phyloP scores from a whole-genome alignment of 1,284 basidiomycete species.

The Trametes sp. region DNA sequence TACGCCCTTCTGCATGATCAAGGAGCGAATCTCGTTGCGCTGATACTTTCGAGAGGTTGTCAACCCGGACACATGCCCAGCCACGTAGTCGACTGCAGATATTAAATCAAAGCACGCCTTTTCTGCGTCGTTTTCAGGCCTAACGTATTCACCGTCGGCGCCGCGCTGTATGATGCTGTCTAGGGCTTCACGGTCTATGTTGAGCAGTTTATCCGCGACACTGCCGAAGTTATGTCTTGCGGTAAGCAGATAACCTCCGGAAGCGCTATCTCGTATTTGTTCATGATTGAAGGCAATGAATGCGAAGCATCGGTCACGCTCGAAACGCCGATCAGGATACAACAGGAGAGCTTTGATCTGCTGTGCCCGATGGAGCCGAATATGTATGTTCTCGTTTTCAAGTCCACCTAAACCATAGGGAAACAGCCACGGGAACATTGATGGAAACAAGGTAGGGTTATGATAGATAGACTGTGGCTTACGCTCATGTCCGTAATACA shows the following conservation, averaged over 20 bases:
- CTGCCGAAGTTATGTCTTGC: not conserved
- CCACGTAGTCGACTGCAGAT: not conserved
- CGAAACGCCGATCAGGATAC: not conserved
- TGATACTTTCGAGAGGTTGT: not conserved
- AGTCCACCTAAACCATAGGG: conserved; percentile 7
- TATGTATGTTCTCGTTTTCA: not conserved
- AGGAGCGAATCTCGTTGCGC: not conserved
- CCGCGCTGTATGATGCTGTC: not conserved
- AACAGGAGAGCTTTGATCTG: not conserved
- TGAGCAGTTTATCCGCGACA: not conserved
- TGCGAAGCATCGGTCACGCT: not conserved
- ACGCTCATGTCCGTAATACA: not conserved
- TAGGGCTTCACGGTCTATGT: not conserved
- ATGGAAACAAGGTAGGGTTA: not conserved
- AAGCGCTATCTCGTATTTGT: not conserved
- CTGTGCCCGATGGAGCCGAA: not conserved
- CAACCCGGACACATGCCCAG: not conserved
- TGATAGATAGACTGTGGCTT: conserved; percentile 3
- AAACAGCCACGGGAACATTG: conserved; percentile 2
- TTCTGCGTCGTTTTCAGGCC: not conserved
- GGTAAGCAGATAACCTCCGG: not conserved
- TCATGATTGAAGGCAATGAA: not conserved
- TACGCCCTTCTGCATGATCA: not conserved
- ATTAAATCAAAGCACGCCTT: conserved; percentile 5
- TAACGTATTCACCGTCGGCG: not conserved